Conservation (phyloP, 2,329 filamentous ascomycete species). For the Lasiodiplodia sp. region DNA sequence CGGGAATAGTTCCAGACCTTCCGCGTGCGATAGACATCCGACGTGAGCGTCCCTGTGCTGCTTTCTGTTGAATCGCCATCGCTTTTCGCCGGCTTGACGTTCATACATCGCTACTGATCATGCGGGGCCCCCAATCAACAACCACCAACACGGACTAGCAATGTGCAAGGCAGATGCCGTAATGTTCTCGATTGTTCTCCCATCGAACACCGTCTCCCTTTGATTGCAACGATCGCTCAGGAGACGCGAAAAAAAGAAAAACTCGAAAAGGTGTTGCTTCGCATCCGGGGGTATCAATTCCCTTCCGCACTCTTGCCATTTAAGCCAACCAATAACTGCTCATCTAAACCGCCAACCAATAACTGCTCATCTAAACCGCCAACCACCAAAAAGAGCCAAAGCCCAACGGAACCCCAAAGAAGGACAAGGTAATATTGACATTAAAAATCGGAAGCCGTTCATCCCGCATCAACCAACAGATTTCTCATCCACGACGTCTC, state of each 20-base stretch:
- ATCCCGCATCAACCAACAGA: background rate
- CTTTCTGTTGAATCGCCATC: background rate
- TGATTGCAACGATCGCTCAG: conserved; percentile 1
- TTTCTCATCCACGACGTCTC: background rate
- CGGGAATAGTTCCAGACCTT: background rate
- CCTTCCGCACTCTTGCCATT: conserved; percentile 9
- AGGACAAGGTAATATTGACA: background rate
- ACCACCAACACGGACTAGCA: background rate
- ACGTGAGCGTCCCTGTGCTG: background rate
- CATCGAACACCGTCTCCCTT: background rate
- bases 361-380: conserved; percentile 1
- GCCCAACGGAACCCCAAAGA: background rate
- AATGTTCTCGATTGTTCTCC: background rate
- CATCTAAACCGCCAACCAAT: background rate
- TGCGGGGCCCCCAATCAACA: background rate
- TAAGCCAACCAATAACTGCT: background rate
- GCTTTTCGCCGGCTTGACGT: background rate
- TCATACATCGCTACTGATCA: background rate
- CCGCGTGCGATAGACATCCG: conserved; percentile 5
- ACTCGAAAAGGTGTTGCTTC: conserved; percentile 8
- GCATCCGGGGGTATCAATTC: conserved; percentile 24
- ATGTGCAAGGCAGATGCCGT: background rate
- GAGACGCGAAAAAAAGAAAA: background rate
- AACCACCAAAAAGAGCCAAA: background rate
- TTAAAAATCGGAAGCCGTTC: background rate